phyloP scores from a whole-genome alignment of 2,329 filamentous ascomycete genomes.

The Penicillium psychrosexuale region DNA sequence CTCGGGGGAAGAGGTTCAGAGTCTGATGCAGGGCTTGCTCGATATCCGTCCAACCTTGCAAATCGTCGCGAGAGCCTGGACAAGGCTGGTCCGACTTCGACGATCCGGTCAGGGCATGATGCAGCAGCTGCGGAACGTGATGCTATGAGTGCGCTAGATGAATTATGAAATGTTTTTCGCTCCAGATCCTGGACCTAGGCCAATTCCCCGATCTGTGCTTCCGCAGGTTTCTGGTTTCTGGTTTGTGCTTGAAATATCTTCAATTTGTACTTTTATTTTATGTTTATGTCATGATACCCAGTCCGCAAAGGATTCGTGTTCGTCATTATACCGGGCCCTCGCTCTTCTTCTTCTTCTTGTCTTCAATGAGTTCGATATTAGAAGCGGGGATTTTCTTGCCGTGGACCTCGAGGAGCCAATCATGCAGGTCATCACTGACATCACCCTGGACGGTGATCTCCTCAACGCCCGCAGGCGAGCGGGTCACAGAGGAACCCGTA shows the following conservation, averaged over 20 bases:
- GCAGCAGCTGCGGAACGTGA: conserved; percentile 20
- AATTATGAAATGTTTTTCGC: conserved; percentile 23
- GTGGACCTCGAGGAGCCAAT: conserved; percentile 86
- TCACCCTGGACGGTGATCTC: conserved; percentile 98
- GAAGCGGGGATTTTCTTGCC: conserved; percentile 81
- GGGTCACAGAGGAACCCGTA: conserved; percentile 88
- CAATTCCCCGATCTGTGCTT: neutral
- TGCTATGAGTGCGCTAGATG: conserved; percentile 29
- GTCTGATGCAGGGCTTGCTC: conserved; percentile 4
- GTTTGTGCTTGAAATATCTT: conserved; percentile 9
- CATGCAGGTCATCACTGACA: conserved; percentile 88
- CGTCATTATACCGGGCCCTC: conserved; percentile 16
- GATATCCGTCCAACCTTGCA: conserved; percentile 22
- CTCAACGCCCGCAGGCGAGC: conserved; percentile 78
- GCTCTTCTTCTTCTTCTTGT: conserved; percentile 83
- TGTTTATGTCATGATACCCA: conserved; percentile 28
- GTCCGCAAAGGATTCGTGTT: conserved; percentile 15
- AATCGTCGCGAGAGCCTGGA: conserved; percentile 18
- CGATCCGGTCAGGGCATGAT: neutral
- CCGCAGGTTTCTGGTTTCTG: neutral
- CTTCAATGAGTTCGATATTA: conserved; percentile 91
- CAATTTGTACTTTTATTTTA: conserved; percentile 16
- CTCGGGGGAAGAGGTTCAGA: neutral
- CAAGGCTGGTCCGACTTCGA: conserved; percentile 5
- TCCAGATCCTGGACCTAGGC: neutral